Evolutionary conservation across 1,139 yeast genomes (phyloP).

Genomic region (Arxiozyma bovina): DNA sequence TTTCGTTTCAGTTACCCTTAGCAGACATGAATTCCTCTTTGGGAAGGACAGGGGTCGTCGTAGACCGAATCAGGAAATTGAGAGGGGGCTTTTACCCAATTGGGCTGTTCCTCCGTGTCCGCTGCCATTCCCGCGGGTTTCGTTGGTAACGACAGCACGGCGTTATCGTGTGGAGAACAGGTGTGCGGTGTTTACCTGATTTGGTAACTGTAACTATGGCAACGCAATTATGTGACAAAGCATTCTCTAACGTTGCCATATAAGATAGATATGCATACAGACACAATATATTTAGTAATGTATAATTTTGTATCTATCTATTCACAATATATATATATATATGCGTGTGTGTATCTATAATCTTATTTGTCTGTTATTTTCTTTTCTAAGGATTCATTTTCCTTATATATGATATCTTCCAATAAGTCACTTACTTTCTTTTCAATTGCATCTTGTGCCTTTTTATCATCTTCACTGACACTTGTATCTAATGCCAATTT

Average conservation of each 20-base stretch:
- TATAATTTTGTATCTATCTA: background rate
- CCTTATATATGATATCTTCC: constrained; percentile 20
- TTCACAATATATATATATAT: background rate
- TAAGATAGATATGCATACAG: too few species aligned
- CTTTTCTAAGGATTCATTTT: background rate
- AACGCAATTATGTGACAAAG: background rate
- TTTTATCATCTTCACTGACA: constrained; percentile 26
- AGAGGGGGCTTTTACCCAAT: too few species aligned
- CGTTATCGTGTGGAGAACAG: background rate
- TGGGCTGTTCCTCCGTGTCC: background rate
- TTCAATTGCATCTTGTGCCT: constrained; percentile 23
- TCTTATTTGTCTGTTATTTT: background rate
- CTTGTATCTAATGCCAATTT: constrained; percentile 70
- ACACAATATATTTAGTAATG: too few species aligned
- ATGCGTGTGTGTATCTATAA: background rate
- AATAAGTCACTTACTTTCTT: constrained; percentile 25
- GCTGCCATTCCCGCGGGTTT: background rate
- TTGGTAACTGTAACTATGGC: background rate
- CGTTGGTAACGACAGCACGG: background rate
- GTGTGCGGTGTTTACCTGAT: background rate
- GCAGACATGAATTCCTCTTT: background rate
- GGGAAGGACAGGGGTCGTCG: background rate
- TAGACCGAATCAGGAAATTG: background rate
- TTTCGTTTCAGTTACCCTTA: background rate
- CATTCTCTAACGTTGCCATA: too few species aligned